These are phyloP conservation scores for Ajuga reptans DNA, from an alignment of 305 asterid species.

Conservation along the genomic window DNA sequence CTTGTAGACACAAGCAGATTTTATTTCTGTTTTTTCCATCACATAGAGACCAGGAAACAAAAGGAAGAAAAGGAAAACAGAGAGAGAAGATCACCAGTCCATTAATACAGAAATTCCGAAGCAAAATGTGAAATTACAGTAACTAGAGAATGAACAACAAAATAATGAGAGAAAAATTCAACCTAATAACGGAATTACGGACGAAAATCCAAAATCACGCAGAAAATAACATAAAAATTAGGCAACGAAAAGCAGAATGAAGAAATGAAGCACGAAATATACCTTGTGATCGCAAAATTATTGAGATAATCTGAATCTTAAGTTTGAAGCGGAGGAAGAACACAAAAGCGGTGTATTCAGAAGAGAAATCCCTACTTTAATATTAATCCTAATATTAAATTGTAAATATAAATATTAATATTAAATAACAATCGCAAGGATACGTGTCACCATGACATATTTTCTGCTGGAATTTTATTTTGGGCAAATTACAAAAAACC, in stretches of 20 bases:
- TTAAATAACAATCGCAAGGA: too few relatives aligned
- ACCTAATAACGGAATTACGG: neutral
- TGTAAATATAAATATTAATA: too few relatives aligned
- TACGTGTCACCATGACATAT: too few relatives aligned
- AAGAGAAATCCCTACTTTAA: too few relatives aligned
- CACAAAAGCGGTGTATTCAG: neutral
- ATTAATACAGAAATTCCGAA: neutral
- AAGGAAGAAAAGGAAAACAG: too few relatives aligned
- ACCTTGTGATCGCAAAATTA: constrained; percentile 7
- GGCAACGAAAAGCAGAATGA: neutral
- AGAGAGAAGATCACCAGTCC: neutral
- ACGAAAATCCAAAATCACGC: neutral
- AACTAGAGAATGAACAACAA: neutral
- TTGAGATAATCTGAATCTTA: neutral
- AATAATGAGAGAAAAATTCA: neutral
- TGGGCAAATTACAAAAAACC: too few relatives aligned
- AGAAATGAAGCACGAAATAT: neutral
- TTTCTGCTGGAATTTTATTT: too few relatives aligned
- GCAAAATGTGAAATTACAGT: neutral
- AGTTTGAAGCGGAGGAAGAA: neutral
- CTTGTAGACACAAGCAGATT: too few relatives aligned
- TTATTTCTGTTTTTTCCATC: too few relatives aligned
- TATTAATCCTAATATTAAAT: too few relatives aligned
- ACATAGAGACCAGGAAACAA: too few relatives aligned
- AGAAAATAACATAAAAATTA: neutral